phyloP scores from a whole-genome alignment of 345 rosid genomes.

The Salix arbutifolia region DNA sequence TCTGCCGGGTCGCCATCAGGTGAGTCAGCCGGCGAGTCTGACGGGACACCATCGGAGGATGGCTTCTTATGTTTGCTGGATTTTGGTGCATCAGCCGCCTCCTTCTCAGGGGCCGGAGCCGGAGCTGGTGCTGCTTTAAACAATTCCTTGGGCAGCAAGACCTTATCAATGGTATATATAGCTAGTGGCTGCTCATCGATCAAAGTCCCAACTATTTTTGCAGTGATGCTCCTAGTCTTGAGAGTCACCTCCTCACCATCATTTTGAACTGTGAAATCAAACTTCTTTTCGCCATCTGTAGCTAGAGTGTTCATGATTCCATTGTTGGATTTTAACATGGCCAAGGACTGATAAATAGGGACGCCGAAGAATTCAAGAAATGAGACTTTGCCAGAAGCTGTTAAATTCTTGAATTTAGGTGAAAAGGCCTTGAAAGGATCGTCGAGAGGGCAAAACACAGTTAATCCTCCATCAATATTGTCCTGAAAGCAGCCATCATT shows the following conservation, averaged over 20 bases:
- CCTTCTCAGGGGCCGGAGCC: constrained; percentile 55
- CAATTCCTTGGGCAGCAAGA: constrained; percentile 71
- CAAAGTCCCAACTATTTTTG: constrained; percentile 57
- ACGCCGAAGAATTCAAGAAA: constrained; percentile 70
- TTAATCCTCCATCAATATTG: constrained; percentile 72
- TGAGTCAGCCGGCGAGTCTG: constrained; percentile 69
- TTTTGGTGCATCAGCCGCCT: constrained; percentile 63
- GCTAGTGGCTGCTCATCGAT: constrained; percentile 81
- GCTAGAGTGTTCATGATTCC: constrained; percentile 90
- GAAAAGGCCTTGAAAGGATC: constrained; percentile 76
- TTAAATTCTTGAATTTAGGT: constrained; percentile 76
- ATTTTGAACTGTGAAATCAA: constrained; percentile 77
- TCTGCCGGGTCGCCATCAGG: constrained; percentile 49
- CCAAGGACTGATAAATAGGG: constrained; percentile 66
- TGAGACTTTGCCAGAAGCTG: constrained; percentile 57
- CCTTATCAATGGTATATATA: constrained; percentile 59
- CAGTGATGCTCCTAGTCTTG: constrained; percentile 65
- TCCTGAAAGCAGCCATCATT: constrained; percentile 41
- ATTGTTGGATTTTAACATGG: constrained; percentile 79
- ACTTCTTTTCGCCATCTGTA: constrained; percentile 76
- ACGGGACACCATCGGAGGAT: constrained; percentile 28
- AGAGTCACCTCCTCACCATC: constrained; percentile 70
- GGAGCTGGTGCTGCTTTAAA: constrained; percentile 66
- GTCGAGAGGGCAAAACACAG: constrained; percentile 93
- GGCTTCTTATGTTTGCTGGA: constrained; percentile 28